Conservation (phyloP, 164 flowering plant species). For the Berberis vulgaris region DNA sequence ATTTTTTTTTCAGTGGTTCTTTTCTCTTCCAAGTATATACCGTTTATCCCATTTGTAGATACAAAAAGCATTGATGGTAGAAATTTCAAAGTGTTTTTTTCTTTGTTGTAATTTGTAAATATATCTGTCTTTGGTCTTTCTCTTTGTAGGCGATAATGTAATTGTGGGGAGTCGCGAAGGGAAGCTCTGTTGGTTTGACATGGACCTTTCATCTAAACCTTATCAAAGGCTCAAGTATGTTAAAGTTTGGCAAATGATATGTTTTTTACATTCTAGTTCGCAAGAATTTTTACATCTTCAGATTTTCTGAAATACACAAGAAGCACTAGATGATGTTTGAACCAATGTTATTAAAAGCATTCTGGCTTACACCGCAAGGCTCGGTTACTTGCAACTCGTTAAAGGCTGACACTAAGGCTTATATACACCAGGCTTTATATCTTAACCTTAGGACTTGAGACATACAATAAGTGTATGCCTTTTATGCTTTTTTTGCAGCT, state of each 20-base stretch:
- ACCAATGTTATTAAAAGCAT: neutral
- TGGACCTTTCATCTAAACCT: conserved; percentile 93
- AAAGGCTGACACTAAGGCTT: too few species aligned
- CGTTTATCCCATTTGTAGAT: too few species aligned
- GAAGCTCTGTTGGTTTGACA: conserved; percentile 96
- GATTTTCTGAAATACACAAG: neutral
- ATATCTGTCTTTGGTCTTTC: conserved; percentile 3
- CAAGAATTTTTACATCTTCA: neutral
- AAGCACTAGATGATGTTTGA: neutral
- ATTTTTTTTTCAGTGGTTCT: conserved; percentile 25
- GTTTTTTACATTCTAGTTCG: neutral
- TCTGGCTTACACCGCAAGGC: too few species aligned
- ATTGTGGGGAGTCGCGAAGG: conserved; percentile 97
- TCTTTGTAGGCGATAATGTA: conserved; percentile 80
- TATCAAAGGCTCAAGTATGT: conserved; percentile 68
- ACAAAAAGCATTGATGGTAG: too few species aligned
- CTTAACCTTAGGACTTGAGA: too few species aligned
- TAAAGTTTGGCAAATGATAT: neutral
- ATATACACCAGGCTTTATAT: too few species aligned
- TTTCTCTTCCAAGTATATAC: neutral
- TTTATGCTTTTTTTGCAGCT: too few species aligned
- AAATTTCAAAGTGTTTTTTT: neutral
- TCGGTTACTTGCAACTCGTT: too few species aligned
- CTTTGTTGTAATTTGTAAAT: neutral
- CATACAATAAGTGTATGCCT: too few species aligned